phyloP scores from a whole-genome alignment of 768 basidiomycete species.

The Sistotremastrum niveocremeum region DNA sequence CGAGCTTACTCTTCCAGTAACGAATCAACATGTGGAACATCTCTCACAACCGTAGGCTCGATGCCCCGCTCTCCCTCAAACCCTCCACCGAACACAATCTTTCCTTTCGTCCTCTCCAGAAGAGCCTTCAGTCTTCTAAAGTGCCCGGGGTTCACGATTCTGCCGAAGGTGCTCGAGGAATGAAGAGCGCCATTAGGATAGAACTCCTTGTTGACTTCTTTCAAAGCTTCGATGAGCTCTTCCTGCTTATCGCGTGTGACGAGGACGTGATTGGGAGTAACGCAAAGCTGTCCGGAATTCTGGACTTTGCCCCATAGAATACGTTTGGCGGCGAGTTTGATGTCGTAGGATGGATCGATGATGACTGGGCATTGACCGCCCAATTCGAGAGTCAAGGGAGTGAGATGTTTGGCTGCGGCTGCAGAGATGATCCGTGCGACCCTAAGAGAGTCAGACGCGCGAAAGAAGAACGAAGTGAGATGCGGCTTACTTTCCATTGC shows the following conservation, averaged over 20 bases:
- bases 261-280: slow-evolving; percentile 5
- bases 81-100: slow-evolving; percentile 18
- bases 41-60: slow-evolving; percentile 18
- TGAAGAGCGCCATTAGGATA: slow-evolving; percentile 3
- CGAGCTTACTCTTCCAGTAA: slow-evolving; percentile 18
- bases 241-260: slow-evolving; percentile 6
- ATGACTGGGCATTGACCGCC: slow-evolving; percentile 32
- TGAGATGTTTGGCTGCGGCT: slow-evolving; percentile 41
- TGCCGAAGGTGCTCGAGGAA: slow-evolving; percentile 1
- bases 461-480: slow-evolving; percentile 3
- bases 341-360: slow-evolving; percentile 13
- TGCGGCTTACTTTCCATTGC: slow-evolving; percentile 15
- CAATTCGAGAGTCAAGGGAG: slow-evolving; percentile 42
- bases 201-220: slow-evolving; percentile 1
- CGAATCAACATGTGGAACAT: slow-evolving; percentile 17
- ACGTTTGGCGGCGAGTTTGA: slow-evolving; percentile 45
- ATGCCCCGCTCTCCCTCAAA: slow-evolving; percentile 11
- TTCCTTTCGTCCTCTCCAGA: slow-evolving; percentile 10
- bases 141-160: slow-evolving; percentile 4
- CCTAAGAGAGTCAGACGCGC: slow-evolving; percentile 17
- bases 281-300: slow-evolving; percentile 49
- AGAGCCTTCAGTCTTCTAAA: slow-evolving; percentile 1
- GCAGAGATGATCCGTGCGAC: slow-evolving; percentile 35
- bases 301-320: slow-evolving; percentile 52
- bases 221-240: slow-evolving; percentile 9